Percentiles rank a stretch among this genome's conserved stretches.
Conservation (phyloP, 306 rosid species). For the Citrullus mucosospermus region DNA sequence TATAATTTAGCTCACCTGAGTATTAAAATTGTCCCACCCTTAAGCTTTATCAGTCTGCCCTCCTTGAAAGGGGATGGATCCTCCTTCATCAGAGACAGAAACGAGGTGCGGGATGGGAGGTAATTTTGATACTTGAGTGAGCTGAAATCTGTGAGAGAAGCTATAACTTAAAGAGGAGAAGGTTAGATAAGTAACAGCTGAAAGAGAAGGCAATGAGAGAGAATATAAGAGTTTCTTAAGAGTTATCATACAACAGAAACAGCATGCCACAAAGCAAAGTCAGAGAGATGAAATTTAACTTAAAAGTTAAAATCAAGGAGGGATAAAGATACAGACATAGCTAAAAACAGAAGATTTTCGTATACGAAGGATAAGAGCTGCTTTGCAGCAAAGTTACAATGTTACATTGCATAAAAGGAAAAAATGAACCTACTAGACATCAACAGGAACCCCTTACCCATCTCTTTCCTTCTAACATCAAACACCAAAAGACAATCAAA, state of each 20-base stretch:
- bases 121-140: background rate
- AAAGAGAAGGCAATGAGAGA: background rate
- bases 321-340: background rate
- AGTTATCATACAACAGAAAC: background rate
- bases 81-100: background rate
- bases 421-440: background rate
- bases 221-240: background rate
- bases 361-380: background rate
- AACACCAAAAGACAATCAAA: background rate
- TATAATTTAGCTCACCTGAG: background rate
- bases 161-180: background rate
- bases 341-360: background rate
- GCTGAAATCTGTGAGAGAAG: background rate
- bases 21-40: slow-evolving; percentile 1
- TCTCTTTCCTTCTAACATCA: slow-evolving; percentile 2
- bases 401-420: background rate
- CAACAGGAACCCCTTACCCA: background rate
- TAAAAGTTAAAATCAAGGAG: background rate
- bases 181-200: background rate
- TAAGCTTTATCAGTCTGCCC: background rate
- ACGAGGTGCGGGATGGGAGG: background rate
- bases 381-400: slow-evolving; percentile 2
- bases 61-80: background rate
- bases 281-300: background rate
- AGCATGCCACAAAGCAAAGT: background rate